A percentile compares a stretch with the other conserved stretches of the same genome.
Evolutionary conservation across 2,329 filamentous ascomycete species (phyloP).

Genomic region (Chaetoscypha palmicola): DNA sequence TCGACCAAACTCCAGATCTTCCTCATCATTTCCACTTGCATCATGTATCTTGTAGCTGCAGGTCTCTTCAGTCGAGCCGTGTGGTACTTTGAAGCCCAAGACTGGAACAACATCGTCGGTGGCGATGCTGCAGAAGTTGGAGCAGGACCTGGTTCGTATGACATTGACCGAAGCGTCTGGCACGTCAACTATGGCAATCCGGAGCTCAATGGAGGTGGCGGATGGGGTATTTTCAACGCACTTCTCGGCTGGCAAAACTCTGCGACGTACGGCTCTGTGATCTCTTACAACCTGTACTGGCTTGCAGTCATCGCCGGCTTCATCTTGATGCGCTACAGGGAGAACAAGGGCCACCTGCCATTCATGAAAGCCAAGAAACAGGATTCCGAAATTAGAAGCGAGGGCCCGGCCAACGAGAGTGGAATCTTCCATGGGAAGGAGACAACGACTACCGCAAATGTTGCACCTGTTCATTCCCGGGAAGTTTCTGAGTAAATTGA

Average conservation of each 20-base stretch:
- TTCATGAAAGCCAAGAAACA: conserved; percentile 19
- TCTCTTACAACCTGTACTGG: conserved; percentile 88
- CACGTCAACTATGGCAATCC: conserved; percentile 82
- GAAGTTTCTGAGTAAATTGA: too few species aligned
- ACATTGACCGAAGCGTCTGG: conserved; percentile 73
- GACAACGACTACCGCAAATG: conserved; percentile 2
- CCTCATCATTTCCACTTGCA: conserved; percentile 73
- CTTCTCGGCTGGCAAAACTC: conserved; percentile 84
- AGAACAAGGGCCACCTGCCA: conserved; percentile 46
- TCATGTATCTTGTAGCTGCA: conserved; percentile 77
- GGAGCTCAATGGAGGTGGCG: conserved; percentile 61
- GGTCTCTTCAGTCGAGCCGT: conserved; percentile 73
- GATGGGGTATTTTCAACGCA: conserved; percentile 84
- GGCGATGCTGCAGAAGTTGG: conserved; percentile 55
- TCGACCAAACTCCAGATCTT: conserved; percentile 65
- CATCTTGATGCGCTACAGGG: conserved; percentile 57
- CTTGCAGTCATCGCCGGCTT: conserved; percentile 61
- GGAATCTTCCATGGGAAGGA: neutral
- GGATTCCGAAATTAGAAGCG: neutral
- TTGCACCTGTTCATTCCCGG: conserved; percentile 6
- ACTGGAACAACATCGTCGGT: conserved; percentile 48
- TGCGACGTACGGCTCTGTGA: conserved; percentile 78
- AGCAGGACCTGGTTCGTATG: conserved; percentile 67
- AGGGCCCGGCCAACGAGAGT: conserved; percentile 5
- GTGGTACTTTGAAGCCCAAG: conserved; percentile 65